Evolutionary conservation across 1,139 yeast species (phyloP).

Genomic region (Kazachstania sp.): DNA sequence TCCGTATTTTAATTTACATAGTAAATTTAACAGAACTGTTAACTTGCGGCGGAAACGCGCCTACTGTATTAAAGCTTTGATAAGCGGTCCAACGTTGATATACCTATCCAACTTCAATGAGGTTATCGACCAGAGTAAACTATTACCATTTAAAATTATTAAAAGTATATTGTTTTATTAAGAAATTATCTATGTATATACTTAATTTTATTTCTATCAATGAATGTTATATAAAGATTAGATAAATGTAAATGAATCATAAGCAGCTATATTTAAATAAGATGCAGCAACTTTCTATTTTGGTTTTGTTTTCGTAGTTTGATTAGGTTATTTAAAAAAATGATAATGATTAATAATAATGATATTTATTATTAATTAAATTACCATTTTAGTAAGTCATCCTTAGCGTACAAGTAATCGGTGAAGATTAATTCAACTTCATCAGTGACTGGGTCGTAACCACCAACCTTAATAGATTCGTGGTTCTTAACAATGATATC

Average conservation of each 20-base stretch:
- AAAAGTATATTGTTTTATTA: background rate
- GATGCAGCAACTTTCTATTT: background rate
- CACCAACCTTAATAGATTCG: slow-evolving; percentile 40
- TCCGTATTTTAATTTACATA: background rate
- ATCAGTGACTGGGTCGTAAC: slow-evolving; percentile 32
- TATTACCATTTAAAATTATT: no score
- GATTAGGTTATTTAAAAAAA: background rate
- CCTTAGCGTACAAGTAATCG: slow-evolving; percentile 34
- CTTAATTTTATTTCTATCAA: slow-evolving; percentile 2
- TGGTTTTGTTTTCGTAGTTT: background rate
- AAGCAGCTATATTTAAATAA: background rate
- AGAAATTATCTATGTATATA: background rate
- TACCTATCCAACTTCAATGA: no score
- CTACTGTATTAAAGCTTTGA: no score
- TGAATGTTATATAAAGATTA: slow-evolving; percentile 2
- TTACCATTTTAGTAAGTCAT: slow-evolving; percentile 32
- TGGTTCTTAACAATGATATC: slow-evolving; percentile 73
- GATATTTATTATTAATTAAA: background rate
- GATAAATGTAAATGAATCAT: background rate
- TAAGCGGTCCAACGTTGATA: no score
- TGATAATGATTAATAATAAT: background rate
- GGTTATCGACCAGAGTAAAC: no score
- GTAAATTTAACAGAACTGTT: no score
- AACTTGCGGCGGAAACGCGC: no score
- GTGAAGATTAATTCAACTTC: slow-evolving; percentile 33